Percentiles rank a stretch among this genome's conserved stretches.
phyloP scores from a whole-genome alignment of 768 basidiomycete genomes.

The Galerina sulciceps region DNA sequence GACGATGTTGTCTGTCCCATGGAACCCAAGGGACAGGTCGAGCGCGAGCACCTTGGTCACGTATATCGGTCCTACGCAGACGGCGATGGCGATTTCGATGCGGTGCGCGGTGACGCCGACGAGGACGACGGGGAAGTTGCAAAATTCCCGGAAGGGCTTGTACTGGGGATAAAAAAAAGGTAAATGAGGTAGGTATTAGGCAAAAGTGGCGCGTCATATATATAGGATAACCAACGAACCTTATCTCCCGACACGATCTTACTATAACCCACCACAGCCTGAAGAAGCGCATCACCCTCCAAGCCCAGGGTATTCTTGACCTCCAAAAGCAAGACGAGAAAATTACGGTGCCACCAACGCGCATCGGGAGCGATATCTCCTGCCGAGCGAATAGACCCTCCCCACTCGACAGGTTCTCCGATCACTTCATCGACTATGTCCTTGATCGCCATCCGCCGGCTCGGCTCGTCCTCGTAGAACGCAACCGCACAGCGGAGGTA shows the following conservation, averaged over 20 bases:
- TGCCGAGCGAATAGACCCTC: slow-evolving; percentile 7
- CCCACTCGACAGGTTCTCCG: slow-evolving; percentile 12
- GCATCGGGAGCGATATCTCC: slow-evolving; percentile 16
- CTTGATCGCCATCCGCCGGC: slow-evolving; percentile 1
- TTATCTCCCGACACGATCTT: slow-evolving; percentile 17
- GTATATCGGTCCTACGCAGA: slow-evolving; percentile 19
- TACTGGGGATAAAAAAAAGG: slow-evolving; percentile 13
- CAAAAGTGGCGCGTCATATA: too few relatives aligned
- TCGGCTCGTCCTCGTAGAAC: slow-evolving; percentile 3
- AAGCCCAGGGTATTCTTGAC: slow-evolving; percentile 20
- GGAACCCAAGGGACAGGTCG: slow-evolving; percentile 19
- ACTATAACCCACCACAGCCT: slow-evolving; percentile 16
- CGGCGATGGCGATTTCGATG: slow-evolving; percentile 12
- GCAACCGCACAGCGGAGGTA: slow-evolving; percentile 4
- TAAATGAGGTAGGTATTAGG: too few relatives aligned
- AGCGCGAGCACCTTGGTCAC: slow-evolving; percentile 19
- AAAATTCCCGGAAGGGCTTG: slow-evolving; percentile 12
- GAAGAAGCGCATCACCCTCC: slow-evolving; percentile 16
- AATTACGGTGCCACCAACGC: slow-evolving; percentile 13
- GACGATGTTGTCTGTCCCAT: slow-evolving; percentile 19
- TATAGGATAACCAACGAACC: too few relatives aligned
- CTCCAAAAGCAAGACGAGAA: slow-evolving; percentile 13
- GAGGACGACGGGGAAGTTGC: slow-evolving; percentile 21
- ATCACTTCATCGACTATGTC: slow-evolving; percentile 5
- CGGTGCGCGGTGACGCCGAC: slow-evolving; percentile 23